Evolutionary conservation across 768 basidiomycete genomes (phyloP).

Genomic region (Boletus fagicola): DNA sequence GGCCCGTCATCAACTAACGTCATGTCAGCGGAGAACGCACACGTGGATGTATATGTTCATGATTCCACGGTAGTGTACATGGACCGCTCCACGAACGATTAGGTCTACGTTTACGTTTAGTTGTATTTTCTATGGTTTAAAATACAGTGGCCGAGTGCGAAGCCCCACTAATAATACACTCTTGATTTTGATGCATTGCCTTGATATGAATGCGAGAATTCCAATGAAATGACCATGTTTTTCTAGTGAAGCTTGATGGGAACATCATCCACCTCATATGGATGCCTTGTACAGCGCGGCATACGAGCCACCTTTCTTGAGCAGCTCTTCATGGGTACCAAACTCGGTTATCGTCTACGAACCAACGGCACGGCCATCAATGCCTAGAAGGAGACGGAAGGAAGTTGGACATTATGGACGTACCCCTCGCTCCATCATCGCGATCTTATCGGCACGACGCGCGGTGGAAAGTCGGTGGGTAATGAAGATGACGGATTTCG

Average conservation of each 20-base stretch:
- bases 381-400: slow-evolving; percentile 3
- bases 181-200: slow-evolving; percentile 26
- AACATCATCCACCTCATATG: slow-evolving; percentile 38
- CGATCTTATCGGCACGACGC: slow-evolving; percentile 80
- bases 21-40: slow-evolving; percentile 43
- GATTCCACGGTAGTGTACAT: slow-evolving; percentile 67
- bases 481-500: slow-evolving; percentile 78
- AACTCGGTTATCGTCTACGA: slow-evolving; percentile 70
- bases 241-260: slow-evolving; percentile 3
- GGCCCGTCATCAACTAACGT: slow-evolving; percentile 41
- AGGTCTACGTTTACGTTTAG: slow-evolving; percentile 26
- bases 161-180: slow-evolving; percentile 18
- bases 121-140: slow-evolving; percentile 26
- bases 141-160: slow-evolving; percentile 20
- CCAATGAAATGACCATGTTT: slow-evolving; percentile 7
- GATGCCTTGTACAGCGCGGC: slow-evolving; percentile 70
- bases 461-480: slow-evolving; percentile 82
- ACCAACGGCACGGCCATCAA: slow-evolving; percentile 25
- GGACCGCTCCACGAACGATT: slow-evolving; percentile 57
- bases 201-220: slow-evolving; percentile 18
- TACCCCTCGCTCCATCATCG: slow-evolving; percentile 79
- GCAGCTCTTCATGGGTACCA: slow-evolving; percentile 68
- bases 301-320: slow-evolving; percentile 59
- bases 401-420: slow-evolving; percentile 23
- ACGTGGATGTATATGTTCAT: slow-evolving; percentile 67